phyloP scores from a whole-genome alignment of 495 filamentous ascomycete genomes.

The Penicillium subrubescens region DNA sequence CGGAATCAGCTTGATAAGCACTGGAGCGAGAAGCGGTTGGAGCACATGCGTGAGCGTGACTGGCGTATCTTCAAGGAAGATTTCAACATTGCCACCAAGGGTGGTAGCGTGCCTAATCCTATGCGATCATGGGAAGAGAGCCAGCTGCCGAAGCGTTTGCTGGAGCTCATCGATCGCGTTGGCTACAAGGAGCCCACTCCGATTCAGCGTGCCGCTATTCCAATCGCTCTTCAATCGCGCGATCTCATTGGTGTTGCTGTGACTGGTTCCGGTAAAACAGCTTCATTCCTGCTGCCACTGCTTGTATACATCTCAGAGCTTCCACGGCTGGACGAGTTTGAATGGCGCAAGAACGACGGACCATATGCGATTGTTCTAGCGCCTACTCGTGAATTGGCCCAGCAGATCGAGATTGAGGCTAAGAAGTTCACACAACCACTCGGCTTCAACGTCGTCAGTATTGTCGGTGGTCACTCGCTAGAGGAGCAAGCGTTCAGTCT shows the following conservation, averaged over 20 bases:
- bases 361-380: conserved; percentile 96
- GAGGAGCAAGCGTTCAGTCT: conserved; percentile 94
- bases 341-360: conserved; percentile 82
- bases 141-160: conserved; percentile 71
- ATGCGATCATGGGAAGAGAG: conserved; percentile 97
- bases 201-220: conserved; percentile 92
- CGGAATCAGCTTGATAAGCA: conserved; percentile 79
- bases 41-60: conserved; percentile 96
- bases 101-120: conserved; percentile 87
- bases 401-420: conserved; percentile 96
- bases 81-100: conserved; percentile 94
- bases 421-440: conserved; percentile 90
- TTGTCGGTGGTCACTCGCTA: conserved; percentile 93
- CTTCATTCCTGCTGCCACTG: conserved; percentile 89
- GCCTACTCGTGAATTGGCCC: conserved; percentile 96
- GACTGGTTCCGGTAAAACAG: conserved; percentile 98
- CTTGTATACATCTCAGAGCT: conserved; percentile 96
- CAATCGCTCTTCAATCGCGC: conserved; percentile 88
- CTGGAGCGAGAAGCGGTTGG: conserved; percentile 95
- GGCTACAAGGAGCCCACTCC: conserved; percentile 93
- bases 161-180: conserved; percentile 81
- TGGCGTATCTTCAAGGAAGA: conserved; percentile 99
- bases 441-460: conserved; percentile 93
- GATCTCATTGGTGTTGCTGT: conserved; percentile 98
- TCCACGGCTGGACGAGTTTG: conserved; percentile 79